Evolutionary conservation across 768 basidiomycete genomes (phyloP), one percentile per base, ranked within the genome.

Genomic region (Suillus tomentosus): DNA sequence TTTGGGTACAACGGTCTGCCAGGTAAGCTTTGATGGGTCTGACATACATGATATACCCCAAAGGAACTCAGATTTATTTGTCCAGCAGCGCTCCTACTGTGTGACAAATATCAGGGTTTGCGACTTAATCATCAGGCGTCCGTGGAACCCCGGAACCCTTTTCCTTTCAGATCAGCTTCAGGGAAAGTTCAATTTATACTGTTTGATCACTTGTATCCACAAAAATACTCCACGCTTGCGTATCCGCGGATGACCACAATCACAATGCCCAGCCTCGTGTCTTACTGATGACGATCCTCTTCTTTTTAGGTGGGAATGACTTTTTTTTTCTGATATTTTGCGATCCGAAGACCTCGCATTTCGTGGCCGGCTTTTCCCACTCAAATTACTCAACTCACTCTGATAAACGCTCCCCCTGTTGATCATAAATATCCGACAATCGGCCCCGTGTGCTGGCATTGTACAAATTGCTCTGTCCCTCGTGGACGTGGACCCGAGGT

Each of bases 51-150:
- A 34, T 54, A 6, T 34, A 54, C 19, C 11, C 34, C 5, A 34
- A 34, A 11, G 3, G 48, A 50, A 50, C 31, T 51, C 14, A 15
- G 24, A 24, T 51, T 51, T 14, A 51, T 51, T 51, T 31, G 8
- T 24, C 5, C 11, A 11, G 7, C 24, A 3, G 17, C 56, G n/a
- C 39, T 58, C 17, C 10, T 22, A 39, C 24, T 39, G 57, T 17
- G 40, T 27, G 24, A 58, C 22, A 40, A 58, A 42, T 11, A 42
- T 27, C 24, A 58, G 17, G 40, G 40, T 27, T 40, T 40, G 9
- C 24, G 1, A 58, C 10, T 7, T 39, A 40, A 58, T 58, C 27
- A 58, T 58, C 57, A 58, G 57, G 57, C 57, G 24, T 42, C 42
- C 40, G 17, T 11, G 13, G 40, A 58, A 58, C 40, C 11, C 40